A percentile compares a stretch with the other conserved stretches of the same genome.
These are phyloP conservation scores for Fusarium sp. DNA, from an alignment of 2,329 filamentous ascomycete species.

Conservation along the genomic window DNA sequence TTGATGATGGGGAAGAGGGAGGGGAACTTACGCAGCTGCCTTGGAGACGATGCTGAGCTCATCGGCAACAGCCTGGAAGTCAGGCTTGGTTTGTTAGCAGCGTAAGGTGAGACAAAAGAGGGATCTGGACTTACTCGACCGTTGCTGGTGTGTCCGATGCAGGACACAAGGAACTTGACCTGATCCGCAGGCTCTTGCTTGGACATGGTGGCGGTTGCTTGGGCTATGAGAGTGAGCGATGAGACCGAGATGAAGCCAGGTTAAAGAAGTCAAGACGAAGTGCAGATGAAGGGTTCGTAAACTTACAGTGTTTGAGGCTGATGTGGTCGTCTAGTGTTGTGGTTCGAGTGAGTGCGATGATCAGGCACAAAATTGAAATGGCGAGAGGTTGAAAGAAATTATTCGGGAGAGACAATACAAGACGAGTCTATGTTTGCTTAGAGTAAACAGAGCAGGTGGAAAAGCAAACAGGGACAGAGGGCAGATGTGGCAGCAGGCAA, in stretches of 20 bases:
- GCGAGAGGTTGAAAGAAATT: not conserved
- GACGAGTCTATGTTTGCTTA: not conserved
- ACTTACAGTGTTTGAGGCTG: conserved; percentile 1
- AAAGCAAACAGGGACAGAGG: not conserved
- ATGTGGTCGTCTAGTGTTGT: conserved; percentile 1
- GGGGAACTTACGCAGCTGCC: conserved; percentile 72
- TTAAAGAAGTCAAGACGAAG: not conserved
- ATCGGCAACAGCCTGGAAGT: conserved; percentile 71
- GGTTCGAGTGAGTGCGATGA: not conserved
- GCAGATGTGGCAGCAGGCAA: not conserved
- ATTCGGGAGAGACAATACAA: not conserved
- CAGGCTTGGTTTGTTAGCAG: conserved; percentile 58
- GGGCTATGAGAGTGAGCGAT: conserved; percentile 5
- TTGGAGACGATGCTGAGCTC: conserved; percentile 72
- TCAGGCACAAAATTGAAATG: not conserved
- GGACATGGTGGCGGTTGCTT: conserved; percentile 56
- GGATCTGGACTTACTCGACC: conserved; percentile 62
- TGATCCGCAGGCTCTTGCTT: conserved; percentile 63
- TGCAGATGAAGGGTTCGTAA: too few species aligned
- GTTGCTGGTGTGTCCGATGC: conserved; percentile 68
- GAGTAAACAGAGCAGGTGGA: not conserved
- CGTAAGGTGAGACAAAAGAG: not conserved
- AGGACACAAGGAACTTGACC: conserved; percentile 72
- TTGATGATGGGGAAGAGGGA: not conserved
- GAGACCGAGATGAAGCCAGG: not conserved